Evolutionary conservation across 352 stramenopile genomes (phyloP).

Genomic region (Pythium brachiatum): DNA sequence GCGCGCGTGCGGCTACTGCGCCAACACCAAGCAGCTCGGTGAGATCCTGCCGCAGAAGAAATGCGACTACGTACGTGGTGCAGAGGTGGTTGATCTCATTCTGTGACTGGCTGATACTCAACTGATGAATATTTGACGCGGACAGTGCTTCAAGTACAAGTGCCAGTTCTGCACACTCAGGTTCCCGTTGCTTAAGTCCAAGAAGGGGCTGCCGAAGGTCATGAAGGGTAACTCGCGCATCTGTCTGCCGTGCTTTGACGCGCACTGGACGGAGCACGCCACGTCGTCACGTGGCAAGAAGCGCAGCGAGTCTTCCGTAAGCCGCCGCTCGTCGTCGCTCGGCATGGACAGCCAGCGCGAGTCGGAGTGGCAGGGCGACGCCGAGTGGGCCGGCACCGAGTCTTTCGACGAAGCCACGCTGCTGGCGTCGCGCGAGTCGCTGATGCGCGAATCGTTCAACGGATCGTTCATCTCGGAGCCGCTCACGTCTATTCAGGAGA

Average conservation of each 20-base stretch:
- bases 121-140: neutral
- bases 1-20: slow-evolving; percentile 33
- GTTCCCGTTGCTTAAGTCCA: slow-evolving; percentile 42
- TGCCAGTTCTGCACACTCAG: slow-evolving; percentile 67
- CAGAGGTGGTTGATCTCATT: neutral
- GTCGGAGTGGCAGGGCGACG: slow-evolving; percentile 11
- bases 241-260: slow-evolving; percentile 47
- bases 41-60: slow-evolving; percentile 51
- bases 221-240: slow-evolving; percentile 60
- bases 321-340: slow-evolving; percentile 1
- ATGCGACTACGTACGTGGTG: slow-evolving; percentile 50
- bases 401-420: slow-evolving; percentile 15
- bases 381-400: slow-evolving; percentile 16
- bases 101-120: too few species aligned
- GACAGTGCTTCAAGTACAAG: slow-evolving; percentile 45
- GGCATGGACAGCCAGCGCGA: neutral
- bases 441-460: slow-evolving; percentile 31
- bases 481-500: slow-evolving; percentile 20
- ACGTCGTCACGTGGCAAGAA: slow-evolving; percentile 8
- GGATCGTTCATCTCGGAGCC: slow-evolving; percentile 15
- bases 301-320: neutral
- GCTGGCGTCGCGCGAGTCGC: slow-evolving; percentile 21
- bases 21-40: slow-evolving; percentile 45
- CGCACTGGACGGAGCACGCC: slow-evolving; percentile 39
- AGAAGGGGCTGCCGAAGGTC: slow-evolving; percentile 40